Evolutionary conservation across 768 basidiomycete species (phyloP).

Genomic region (Serendipita sp.): DNA sequence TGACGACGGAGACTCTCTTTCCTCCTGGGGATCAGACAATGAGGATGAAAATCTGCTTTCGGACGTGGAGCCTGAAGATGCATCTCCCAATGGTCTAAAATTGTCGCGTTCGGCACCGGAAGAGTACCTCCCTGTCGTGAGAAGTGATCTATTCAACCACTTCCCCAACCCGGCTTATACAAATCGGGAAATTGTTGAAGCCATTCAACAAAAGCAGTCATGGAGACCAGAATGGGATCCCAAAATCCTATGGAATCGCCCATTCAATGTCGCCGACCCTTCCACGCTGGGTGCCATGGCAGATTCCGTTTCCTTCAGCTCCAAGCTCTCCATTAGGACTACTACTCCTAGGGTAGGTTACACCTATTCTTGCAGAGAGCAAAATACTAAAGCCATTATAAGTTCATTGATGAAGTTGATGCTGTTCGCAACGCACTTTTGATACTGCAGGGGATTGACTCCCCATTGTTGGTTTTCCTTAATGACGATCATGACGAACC

Average conservation of each 20-base stretch:
- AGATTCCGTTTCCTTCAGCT: neutral
- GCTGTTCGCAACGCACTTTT: conserved; percentile 64
- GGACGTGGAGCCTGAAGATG: neutral
- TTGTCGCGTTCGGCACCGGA: too few relatives aligned
- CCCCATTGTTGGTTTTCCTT: conserved; percentile 23
- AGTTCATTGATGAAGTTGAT: conserved; percentile 47
- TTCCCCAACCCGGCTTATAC: neutral
- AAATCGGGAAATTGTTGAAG: conserved; percentile 38
- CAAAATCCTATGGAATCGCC: conserved; percentile 24
- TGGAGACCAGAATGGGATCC: conserved; percentile 54
- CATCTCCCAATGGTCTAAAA: too few relatives aligned
- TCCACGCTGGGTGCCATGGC: conserved; percentile 45
- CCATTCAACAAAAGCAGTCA: conserved; percentile 46
- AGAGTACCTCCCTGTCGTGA: neutral
- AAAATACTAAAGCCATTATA: conserved; percentile 24
- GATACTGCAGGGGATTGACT: conserved; percentile 45
- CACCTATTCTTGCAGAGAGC: conserved; percentile 17
- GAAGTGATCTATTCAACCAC: neutral
- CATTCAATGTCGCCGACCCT: conserved; percentile 50
- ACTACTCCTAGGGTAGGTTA: conserved; percentile 15
- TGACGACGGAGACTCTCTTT: neutral
- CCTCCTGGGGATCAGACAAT: neutral
- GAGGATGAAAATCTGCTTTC: neutral
- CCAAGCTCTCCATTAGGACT: neutral
- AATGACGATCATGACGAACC: conserved; percentile 27